A percentile compares a stretch with the other conserved stretches of the same genome.
Conservation (phyloP, 352 stramenopile genomes). For the Phytophthora idaei region DNA sequence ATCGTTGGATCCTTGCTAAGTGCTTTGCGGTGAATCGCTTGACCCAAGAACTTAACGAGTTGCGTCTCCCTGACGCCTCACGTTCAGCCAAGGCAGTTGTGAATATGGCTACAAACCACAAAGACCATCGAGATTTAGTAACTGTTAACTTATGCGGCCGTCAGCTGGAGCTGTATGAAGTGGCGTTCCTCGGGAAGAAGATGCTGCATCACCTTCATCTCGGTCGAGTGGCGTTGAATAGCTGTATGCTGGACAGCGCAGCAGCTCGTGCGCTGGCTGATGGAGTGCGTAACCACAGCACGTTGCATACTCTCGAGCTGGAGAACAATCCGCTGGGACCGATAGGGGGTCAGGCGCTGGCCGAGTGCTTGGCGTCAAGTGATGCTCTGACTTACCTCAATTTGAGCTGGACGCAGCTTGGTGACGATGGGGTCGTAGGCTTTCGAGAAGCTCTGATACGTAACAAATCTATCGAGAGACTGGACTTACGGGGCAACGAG, state of each 20-base stretch:
- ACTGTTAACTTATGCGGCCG: conserved; percentile 57
- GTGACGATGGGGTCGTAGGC: conserved; percentile 55
- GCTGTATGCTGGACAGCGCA: conserved; percentile 56
- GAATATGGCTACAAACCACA: conserved; percentile 17
- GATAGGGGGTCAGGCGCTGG: conserved; percentile 56
- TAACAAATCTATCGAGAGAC: conserved; percentile 53
- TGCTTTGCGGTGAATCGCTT: conserved; percentile 68
- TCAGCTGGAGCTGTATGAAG: conserved; percentile 60
- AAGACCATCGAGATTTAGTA: conserved; percentile 37
- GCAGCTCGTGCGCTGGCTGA: conserved; percentile 65
- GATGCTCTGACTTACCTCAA: conserved; percentile 67
- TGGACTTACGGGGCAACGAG: conserved; percentile 77
- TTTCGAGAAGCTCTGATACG: conserved; percentile 52
- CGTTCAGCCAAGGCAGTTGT: conserved; percentile 16
- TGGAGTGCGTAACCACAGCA: conserved; percentile 66
- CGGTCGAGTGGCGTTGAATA: conserved; percentile 60
- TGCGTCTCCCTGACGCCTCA: conserved; percentile 42
- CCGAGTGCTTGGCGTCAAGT: conserved; percentile 67
- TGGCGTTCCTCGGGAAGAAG: conserved; percentile 69
- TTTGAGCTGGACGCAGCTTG: conserved; percentile 78
- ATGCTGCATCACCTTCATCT: conserved; percentile 76
- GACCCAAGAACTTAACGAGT: conserved; percentile 62
- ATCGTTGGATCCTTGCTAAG: conserved; percentile 72
- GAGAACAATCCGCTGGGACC: conserved; percentile 70
- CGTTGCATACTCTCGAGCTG: conserved; percentile 62